Percentiles rank a stretch among this genome's conserved stretches.
phyloP scores from a whole-genome alignment of 164 flowering plant genomes.

The Nymphaea thermarum region DNA sequence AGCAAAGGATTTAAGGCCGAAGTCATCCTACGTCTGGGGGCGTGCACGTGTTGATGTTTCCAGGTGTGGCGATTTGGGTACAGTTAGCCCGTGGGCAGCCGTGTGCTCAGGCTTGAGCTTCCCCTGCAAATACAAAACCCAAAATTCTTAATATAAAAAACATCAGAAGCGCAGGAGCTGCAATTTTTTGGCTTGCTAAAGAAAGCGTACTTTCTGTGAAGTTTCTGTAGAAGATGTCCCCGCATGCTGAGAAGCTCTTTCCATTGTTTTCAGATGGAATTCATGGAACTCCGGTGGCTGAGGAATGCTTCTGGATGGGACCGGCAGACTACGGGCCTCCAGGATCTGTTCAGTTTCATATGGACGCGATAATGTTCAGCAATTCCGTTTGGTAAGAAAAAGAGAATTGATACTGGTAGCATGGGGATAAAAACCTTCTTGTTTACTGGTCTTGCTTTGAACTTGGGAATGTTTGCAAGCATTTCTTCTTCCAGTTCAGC shows the following conservation, averaged over 20 bases:
- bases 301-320: constrained; percentile 63
- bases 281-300: constrained; percentile 85
- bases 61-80: constrained; percentile 68
- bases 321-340: constrained; percentile 58
- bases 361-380: background rate
- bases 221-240: constrained; percentile 22
- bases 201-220: background rate
- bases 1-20: no score
- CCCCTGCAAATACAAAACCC: background rate
- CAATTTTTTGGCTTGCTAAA: background rate
- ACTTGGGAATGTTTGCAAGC: constrained; percentile 93
- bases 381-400: background rate
- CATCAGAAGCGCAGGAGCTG: background rate
- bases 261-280: constrained; percentile 78
- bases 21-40: constrained; percentile 32
- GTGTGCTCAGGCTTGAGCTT: background rate
- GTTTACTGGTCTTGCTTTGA: constrained; percentile 86
- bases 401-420: no score
- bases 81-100: constrained; percentile 33
- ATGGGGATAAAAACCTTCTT: constrained; percentile 40
- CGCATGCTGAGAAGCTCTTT: constrained; percentile 60
- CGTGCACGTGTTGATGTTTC: constrained; percentile 79
- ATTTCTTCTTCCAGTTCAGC: constrained; percentile 95
- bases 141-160: background rate
- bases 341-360: constrained; percentile 35